Conservation (phyloP, 2,329 filamentous ascomycete genomes). For the Alternaria gansuensis region DNA sequence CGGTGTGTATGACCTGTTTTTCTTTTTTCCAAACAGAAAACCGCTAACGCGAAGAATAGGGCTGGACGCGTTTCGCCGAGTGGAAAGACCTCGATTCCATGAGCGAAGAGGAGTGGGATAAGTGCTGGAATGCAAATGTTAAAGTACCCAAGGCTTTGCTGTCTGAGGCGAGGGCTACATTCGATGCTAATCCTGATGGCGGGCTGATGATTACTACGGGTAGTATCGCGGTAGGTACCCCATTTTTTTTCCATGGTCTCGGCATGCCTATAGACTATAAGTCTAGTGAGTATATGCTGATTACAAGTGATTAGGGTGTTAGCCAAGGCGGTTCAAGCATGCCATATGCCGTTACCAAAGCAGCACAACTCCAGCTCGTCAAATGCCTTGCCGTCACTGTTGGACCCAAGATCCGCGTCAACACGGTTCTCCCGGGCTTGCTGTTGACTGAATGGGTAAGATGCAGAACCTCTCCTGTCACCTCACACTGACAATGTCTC, state of each 20-base stretch:
- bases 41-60: conserved; percentile 49
- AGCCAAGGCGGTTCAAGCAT: conserved; percentile 64
- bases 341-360: conserved; percentile 82
- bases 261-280: neutral
- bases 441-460: conserved; percentile 64
- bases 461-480: neutral
- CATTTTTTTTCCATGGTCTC: neutral
- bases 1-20: conserved; percentile 55
- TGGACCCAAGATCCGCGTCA: conserved; percentile 69
- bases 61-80: conserved; percentile 68
- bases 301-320: conserved; percentile 52
- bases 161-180: conserved; percentile 65
- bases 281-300: neutral
- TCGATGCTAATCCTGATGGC: conserved; percentile 69
- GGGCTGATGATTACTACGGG: conserved; percentile 71
- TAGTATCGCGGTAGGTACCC: conserved; percentile 63
- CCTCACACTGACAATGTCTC: neutral
- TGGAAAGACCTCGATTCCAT: conserved; percentile 68
- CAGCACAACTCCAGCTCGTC: conserved; percentile 73
- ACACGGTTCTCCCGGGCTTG: conserved; percentile 71
- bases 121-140: conserved; percentile 71
- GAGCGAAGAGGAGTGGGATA: conserved; percentile 70
- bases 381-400: conserved; percentile 70
- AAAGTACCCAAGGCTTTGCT: conserved; percentile 61
- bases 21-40: neutral